Evolutionary conservation across 1,139 yeast genomes (phyloP).

Genomic region (Geotrichum phurueaensis): DNA sequence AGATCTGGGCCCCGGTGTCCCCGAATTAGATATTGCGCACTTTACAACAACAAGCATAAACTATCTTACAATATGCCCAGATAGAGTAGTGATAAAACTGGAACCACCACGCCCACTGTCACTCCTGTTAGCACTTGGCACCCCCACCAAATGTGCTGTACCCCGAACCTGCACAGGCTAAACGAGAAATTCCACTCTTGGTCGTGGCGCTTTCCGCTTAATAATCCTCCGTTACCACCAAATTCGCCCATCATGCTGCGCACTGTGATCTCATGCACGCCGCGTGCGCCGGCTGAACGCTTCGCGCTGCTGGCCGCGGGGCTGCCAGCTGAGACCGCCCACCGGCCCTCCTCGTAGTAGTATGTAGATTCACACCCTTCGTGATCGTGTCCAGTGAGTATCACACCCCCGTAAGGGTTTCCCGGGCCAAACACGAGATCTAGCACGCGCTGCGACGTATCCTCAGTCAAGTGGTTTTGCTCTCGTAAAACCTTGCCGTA

Average conservation of each 20-base stretch:
- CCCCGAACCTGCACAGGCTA: constrained; percentile 67
- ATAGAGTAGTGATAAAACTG: constrained; percentile 4
- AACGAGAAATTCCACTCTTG: constrained; percentile 61
- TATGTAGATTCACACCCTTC: constrained; percentile 78
- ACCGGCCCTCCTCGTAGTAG: constrained; percentile 31
- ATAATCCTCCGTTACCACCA: constrained; percentile 80
- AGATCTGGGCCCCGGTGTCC: no score
- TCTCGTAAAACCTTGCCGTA: constrained; percentile 59
- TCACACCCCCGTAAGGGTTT: constrained; percentile 52
- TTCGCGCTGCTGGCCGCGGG: background rate
- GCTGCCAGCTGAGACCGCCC: constrained; percentile 14
- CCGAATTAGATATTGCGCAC: background rate
- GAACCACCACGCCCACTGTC: constrained; percentile 4
- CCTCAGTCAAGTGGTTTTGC: constrained; percentile 77
- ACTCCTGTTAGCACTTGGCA: constrained; percentile 49
- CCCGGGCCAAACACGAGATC: constrained; percentile 54
- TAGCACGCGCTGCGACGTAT: constrained; percentile 60
- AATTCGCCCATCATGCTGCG: constrained; percentile 95
- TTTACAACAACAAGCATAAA: background rate
- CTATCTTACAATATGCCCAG: background rate
- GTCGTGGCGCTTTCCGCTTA: constrained; percentile 59
- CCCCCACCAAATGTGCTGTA: constrained; percentile 97
- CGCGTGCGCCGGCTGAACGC: constrained; percentile 32
- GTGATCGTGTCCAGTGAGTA: constrained; percentile 94
- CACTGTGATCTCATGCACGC: constrained; percentile 73